A percentile compares a stretch with the other conserved stretches of the same genome.
phyloP scores from a whole-genome alignment of 176 grass and related monocot species.

The Saccharum spontaneum region DNA sequence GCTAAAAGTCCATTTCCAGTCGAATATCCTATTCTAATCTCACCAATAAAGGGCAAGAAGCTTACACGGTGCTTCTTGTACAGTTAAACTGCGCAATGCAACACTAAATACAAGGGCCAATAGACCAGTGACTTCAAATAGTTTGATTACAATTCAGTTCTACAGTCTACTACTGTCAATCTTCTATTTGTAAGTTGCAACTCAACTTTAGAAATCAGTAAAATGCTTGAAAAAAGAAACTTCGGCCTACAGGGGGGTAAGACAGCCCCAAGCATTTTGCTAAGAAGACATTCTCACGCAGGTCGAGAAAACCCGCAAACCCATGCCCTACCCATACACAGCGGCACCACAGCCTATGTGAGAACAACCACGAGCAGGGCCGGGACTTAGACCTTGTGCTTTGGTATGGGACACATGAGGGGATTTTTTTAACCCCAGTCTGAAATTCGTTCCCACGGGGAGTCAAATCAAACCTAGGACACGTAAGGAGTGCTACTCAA shows the following conservation, averaged over 20 bases:
- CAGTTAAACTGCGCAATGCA: not conserved
- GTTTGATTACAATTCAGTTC: not conserved
- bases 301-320: not conserved
- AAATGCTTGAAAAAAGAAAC: slow-evolving; percentile 2
- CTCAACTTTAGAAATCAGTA: not conserved
- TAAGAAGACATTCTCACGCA: not conserved
- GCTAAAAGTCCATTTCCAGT: not conserved
- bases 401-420: not conserved
- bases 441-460: not conserved
- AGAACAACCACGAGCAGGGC: too few species aligned
- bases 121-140: not conserved
- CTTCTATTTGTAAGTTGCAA: not conserved
- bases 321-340: too few species aligned
- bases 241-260: too few species aligned
- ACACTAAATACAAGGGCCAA: not conserved
- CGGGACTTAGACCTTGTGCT: not conserved
- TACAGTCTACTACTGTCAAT: not conserved
- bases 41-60: not conserved
- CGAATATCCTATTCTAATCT: not conserved
- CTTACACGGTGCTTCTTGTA: not conserved
- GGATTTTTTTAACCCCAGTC: not conserved
- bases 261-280: not conserved
- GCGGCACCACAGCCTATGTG: too few species aligned
- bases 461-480: not conserved
- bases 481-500: not conserved